Percentiles rank a stretch among this genome's conserved stretches.
Conservation (phyloP, 805 yeast genomes). For the Diddensiella transvaalensis region DNA sequence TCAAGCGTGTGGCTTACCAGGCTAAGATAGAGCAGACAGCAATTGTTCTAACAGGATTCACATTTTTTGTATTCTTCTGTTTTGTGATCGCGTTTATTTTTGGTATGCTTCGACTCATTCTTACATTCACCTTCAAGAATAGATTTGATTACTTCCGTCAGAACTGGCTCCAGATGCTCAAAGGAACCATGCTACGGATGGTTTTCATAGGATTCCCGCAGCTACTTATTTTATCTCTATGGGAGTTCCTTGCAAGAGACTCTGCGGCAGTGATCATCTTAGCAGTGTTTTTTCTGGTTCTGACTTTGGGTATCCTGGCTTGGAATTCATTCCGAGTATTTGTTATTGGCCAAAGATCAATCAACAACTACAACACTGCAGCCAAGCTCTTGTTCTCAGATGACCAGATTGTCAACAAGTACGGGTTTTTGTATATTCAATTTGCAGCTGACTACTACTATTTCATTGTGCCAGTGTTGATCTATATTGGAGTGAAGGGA, state of each 20-base stretch:
- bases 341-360: conserved; percentile 59
- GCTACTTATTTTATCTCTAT: conserved; percentile 69
- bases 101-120: conserved; percentile 48
- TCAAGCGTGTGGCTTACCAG: conserved; percentile 73
- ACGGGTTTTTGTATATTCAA: conserved; percentile 88
- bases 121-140: conserved; percentile 30
- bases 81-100: conserved; percentile 64
- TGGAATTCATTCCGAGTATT: conserved; percentile 66
- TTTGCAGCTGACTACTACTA: conserved; percentile 76
- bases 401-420: conserved; percentile 63
- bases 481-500: conserved; percentile 62
- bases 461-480: conserved; percentile 68
- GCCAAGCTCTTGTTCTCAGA: conserved; percentile 87
- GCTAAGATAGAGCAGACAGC: conserved; percentile 79
- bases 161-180: conserved; percentile 58
- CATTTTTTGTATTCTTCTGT: conserved; percentile 76
- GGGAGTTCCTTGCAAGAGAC: conserved; percentile 81
- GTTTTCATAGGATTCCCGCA: conserved; percentile 84
- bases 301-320: conserved; percentile 56
- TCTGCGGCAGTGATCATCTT: conserved; percentile 86
- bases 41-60: conserved; percentile 80
- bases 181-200: conserved; percentile 77
- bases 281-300: conserved; percentile 66
- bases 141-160: conserved; percentile 48
- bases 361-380: conserved; percentile 63